Conservation (phyloP, 805 yeast species). For the Grigorovia transvaalensis region DNA sequence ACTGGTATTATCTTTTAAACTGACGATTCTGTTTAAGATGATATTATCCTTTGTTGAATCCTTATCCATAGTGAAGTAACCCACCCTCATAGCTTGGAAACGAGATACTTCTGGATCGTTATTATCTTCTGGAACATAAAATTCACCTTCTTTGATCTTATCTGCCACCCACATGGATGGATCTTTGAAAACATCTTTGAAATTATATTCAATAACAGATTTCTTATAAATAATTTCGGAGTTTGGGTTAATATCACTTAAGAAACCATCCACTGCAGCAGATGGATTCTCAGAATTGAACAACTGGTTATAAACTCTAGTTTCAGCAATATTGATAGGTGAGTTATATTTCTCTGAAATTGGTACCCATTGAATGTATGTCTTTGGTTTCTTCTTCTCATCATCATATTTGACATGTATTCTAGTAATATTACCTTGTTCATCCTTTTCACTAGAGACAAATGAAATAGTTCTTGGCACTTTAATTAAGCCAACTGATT, state of each 20-base stretch:
- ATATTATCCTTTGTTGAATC: slow-evolving; percentile 55
- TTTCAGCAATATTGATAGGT: slow-evolving; percentile 59
- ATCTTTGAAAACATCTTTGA: slow-evolving; percentile 51
- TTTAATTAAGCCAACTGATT: slow-evolving; percentile 87
- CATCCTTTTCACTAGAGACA: slow-evolving; percentile 48
- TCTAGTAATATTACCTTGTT: slow-evolving; percentile 51
- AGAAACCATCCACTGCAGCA: slow-evolving; percentile 77
- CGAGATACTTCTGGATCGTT: slow-evolving; percentile 71
- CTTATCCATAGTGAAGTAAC: slow-evolving; percentile 85
- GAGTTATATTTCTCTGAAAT: slow-evolving; percentile 48
- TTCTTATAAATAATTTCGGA: slow-evolving; percentile 57
- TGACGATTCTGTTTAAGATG: slow-evolving; percentile 82
- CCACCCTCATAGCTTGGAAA: slow-evolving; percentile 96
- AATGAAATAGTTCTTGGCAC: slow-evolving; percentile 79
- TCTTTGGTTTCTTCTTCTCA: slow-evolving; percentile 71
- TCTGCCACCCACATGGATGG: slow-evolving; percentile 63
- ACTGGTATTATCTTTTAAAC: slow-evolving; percentile 66
- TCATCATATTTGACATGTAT: slow-evolving; percentile 77
- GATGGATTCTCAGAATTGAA: slow-evolving; percentile 89
- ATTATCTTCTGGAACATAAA: slow-evolving; percentile 57
- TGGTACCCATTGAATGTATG: slow-evolving; percentile 95
- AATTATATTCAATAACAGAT: slow-evolving; percentile 73
- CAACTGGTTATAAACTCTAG: slow-evolving; percentile 77
- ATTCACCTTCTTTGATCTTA: slow-evolving; percentile 39
- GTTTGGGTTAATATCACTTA: slow-evolving; percentile 71